These are phyloP conservation scores for Xylaria sp. DNA, from an alignment of 2,329 filamentous ascomycete genomes.

Conservation along the genomic window DNA sequence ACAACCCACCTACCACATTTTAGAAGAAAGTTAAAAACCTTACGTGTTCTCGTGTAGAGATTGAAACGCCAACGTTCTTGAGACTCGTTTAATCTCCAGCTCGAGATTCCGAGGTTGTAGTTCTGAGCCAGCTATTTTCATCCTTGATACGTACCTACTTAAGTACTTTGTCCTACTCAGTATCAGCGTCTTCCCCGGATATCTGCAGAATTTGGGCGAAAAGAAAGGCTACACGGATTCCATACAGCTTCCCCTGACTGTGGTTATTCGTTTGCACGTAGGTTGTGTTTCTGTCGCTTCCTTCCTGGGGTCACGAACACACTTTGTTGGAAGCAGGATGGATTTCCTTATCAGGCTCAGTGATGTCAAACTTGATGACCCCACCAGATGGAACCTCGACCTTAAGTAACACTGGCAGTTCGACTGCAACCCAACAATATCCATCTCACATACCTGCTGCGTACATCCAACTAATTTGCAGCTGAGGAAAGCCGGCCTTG, in stretches of 20 bases:
- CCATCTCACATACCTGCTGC: background rate
- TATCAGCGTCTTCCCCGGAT: too few species aligned
- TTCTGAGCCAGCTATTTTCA: background rate
- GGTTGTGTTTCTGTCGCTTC: too few species aligned
- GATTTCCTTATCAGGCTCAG: constrained; percentile 14
- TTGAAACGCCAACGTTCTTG: background rate
- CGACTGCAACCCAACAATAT: background rate
- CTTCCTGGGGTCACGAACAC: background rate
- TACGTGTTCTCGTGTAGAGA: too few species aligned
- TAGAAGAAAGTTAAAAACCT: too few species aligned
- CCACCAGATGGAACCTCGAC: constrained; percentile 20
- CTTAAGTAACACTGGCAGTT: background rate
- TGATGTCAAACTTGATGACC: constrained; percentile 23
- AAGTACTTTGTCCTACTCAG: background rate
- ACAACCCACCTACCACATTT: too few species aligned
- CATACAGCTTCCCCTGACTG: too few species aligned
- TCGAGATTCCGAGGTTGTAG: background rate
- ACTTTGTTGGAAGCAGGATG: background rate
- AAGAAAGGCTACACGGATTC: too few species aligned
- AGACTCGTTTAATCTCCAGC: background rate
- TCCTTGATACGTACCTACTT: background rate
- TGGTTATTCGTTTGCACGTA: too few species aligned
- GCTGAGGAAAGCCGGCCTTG: background rate
- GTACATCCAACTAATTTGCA: background rate
- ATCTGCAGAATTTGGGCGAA: too few species aligned